Base-by-base conservation (phyloP, 345 rosid species). In the Syzygium grande region DNA sequence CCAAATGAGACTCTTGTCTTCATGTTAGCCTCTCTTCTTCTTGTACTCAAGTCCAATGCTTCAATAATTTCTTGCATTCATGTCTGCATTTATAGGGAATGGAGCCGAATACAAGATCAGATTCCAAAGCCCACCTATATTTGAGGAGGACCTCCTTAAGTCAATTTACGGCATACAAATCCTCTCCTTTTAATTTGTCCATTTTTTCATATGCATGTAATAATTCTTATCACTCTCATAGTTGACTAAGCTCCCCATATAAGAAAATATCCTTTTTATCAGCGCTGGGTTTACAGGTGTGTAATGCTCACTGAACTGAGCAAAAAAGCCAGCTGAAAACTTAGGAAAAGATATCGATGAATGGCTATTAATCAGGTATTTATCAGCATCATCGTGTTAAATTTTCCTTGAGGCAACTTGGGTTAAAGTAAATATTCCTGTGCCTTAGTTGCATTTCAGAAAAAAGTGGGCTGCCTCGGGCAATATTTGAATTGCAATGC, bases 1-100 rank as follows among this genome's bases (percentile, higher is more conserved):
- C 61, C 56, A 52, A 30, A 84, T 84, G 58, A 55, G 49, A 73
- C 86, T 84, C 61, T 84, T n/a, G 7, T 84, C 61, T 84, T 84
- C 86, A 0, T 84, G 49, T n/a, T 52, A 84, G 86, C 59, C 55
- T n/a, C 86, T 52, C 86, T 84, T 52, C 86, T 52, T 52, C 61
- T 73, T 25, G 49, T 73, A 19, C 80, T 34, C 43, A 73, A 19
- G 80, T 17, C 25, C 49, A 21, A 73, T 17, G 25, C 80, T 19
- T 4, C 80, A 73, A 34, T 73, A 9, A 17, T 22, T 73, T 34
- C 79, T 68, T 19, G 46, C 46, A 68, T 68, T 73, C 80, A 17
- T 34, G 49, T 34, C 13, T 0, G 14, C 46, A 23, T 34, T 73
- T 73, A 73, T 73, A 73, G 80, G 25, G 49, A 2, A 73, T 73